phyloP scores from a whole-genome alignment of 2,329 filamentous ascomycete genomes.

The Plectosphaerella plurivora region DNA sequence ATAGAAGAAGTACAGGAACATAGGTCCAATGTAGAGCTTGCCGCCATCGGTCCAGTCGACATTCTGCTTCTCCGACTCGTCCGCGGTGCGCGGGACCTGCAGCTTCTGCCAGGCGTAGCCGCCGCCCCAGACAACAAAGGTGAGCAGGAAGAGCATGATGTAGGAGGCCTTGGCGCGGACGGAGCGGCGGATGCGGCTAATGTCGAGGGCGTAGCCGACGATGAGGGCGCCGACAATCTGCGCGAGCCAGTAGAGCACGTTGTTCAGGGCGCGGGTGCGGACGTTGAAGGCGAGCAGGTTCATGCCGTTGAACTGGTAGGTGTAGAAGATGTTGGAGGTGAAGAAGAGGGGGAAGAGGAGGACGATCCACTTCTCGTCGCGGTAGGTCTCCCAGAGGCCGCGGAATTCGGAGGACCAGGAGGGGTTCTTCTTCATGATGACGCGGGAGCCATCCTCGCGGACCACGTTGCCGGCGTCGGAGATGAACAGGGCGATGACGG shows the following conservation, averaged over 20 bases:
- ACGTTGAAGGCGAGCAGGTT: slow-evolving; percentile 69
- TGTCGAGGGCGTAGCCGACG: slow-evolving; percentile 70
- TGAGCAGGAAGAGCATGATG: slow-evolving; percentile 59
- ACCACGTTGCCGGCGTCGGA: slow-evolving; percentile 68
- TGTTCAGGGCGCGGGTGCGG: slow-evolving; percentile 72
- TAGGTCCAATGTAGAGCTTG: slow-evolving; percentile 62
- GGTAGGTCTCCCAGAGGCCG: slow-evolving; percentile 71
- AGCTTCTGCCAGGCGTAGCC: slow-evolving; percentile 72
- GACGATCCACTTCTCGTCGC: slow-evolving; percentile 67
- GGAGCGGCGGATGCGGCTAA: slow-evolving; percentile 53
- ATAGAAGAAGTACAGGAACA: slow-evolving; percentile 89
- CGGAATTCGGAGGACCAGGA: slow-evolving; percentile 76
- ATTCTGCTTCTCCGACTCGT: slow-evolving; percentile 20
- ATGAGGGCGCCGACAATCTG: slow-evolving; percentile 74
- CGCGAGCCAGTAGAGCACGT: slow-evolving; percentile 71
- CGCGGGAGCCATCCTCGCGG: slow-evolving; percentile 70
- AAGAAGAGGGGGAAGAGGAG: slow-evolving; percentile 80
- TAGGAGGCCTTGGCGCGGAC: slow-evolving; percentile 64
- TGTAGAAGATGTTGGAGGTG: slow-evolving; percentile 79
- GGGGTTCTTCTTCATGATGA: slow-evolving; percentile 88
- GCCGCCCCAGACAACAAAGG: slow-evolving; percentile 77
- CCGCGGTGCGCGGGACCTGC: slow-evolving; percentile 43
- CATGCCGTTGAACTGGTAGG: slow-evolving; percentile 67
- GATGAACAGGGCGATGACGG: slow-evolving; percentile 63
- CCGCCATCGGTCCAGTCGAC: slow-evolving; percentile 63